phyloP scores from a whole-genome alignment of 1,284 basidiomycete genomes.

The Marasmius tenuissimus region DNA sequence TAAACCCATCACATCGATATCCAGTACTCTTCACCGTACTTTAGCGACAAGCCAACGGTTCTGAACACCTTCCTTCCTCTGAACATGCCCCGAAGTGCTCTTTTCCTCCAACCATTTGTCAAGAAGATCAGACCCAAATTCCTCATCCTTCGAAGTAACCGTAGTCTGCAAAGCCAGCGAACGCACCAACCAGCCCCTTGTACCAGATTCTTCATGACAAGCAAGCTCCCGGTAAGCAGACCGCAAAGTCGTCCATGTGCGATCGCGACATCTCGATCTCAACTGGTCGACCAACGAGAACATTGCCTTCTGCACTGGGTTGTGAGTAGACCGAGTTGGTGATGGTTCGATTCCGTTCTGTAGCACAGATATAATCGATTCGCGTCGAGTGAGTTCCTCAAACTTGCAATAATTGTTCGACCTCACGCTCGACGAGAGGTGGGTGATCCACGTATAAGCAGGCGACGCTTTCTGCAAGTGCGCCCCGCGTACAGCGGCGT shows the following conservation, averaged over 20 bases:
- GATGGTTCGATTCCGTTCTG: background rate
- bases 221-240: conserved; percentile 64
- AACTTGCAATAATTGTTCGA: conserved; percentile 52
- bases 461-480: conserved; percentile 35
- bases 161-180: conserved; percentile 38
- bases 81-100: conserved; percentile 42
- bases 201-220: conserved; percentile 36
- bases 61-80: conserved; percentile 50
- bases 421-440: conserved; percentile 47
- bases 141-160: conserved; percentile 15
- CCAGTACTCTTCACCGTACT: background rate
- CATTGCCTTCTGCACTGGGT: conserved; percentile 43
- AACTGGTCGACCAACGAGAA: conserved; percentile 44
- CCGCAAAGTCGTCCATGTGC: conserved; percentile 60
- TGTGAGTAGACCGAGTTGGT: background rate
- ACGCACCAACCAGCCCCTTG: conserved; percentile 51
- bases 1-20: background rate
- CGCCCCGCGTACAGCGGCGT: conserved; percentile 32
- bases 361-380: conserved; percentile 20
- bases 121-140: conserved; percentile 21
- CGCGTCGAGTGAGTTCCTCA: conserved; percentile 38
- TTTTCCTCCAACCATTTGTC: conserved; percentile 55
- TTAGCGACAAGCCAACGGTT: conserved; percentile 48
- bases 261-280: conserved; percentile 48
- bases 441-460: conserved; percentile 45